Conservation (phyloP, 2,329 filamentous ascomycete genomes). For the Lasiodiplodia gonubiensis region DNA sequence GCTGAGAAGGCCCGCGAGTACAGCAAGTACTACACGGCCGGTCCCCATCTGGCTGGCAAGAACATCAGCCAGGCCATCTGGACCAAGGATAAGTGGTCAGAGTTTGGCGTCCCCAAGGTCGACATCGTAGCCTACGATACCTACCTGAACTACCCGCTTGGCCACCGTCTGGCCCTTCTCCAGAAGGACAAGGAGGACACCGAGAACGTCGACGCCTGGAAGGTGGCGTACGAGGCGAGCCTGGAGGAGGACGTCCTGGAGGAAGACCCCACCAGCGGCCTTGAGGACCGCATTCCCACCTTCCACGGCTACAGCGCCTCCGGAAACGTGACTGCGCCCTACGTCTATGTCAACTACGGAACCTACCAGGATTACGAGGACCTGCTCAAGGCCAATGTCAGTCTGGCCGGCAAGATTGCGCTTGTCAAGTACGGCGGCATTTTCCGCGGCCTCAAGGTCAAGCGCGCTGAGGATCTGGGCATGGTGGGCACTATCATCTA, state of each 20-base stretch:
- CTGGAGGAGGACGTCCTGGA: constrained; percentile 84
- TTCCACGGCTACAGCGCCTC: constrained; percentile 95
- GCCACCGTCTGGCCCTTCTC: constrained; percentile 54
- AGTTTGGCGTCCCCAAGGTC: constrained; percentile 54
- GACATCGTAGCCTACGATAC: constrained; percentile 57
- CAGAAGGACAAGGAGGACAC: constrained; percentile 62
- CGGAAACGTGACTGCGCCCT: constrained; percentile 86
- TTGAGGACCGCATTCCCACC: constrained; percentile 76
- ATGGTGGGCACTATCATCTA: constrained; percentile 88
- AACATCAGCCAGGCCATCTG: constrained; percentile 59
- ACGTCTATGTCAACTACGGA: constrained; percentile 91
- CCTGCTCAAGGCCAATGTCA: constrained; percentile 74
- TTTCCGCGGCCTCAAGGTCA: constrained; percentile 90
- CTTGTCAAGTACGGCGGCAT: constrained; percentile 83
- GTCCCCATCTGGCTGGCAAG: constrained; percentile 58
- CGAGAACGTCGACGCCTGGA: constrained; percentile 54
- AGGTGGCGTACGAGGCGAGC: constrained; percentile 76
- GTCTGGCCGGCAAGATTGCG: constrained; percentile 82
- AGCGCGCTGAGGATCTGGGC: constrained; percentile 87
- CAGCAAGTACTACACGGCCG: constrained; percentile 58
- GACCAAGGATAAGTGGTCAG: constrained; percentile 56
- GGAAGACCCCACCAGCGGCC: constrained; percentile 78
- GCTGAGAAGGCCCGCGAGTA: constrained; percentile 57
- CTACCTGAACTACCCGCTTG: constrained; percentile 58
- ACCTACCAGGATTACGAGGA: constrained; percentile 87